Percentiles rank a stretch among this genome's conserved stretches.
Conservation (phyloP, 176 grass and related monocot species). For the Miscanthus lutarioriparius region DNA sequence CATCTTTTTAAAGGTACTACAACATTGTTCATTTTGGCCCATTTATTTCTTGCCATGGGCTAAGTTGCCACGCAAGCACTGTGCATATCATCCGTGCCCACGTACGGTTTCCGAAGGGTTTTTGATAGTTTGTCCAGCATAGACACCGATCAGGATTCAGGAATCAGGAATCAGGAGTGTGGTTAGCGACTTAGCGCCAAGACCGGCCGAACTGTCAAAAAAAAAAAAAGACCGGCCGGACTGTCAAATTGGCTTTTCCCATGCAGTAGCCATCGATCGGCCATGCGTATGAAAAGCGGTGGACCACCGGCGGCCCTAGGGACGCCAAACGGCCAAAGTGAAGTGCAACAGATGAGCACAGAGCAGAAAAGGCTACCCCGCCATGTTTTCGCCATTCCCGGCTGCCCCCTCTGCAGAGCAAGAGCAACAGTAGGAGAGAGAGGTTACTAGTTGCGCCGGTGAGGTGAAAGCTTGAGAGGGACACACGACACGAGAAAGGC, state of each 20-base stretch:
- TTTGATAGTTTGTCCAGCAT: neutral
- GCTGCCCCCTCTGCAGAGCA: neutral
- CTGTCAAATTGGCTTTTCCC: constrained; percentile 7
- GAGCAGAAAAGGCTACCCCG: neutral
- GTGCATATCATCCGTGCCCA: too few relatives aligned
- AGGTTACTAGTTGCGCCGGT: neutral
- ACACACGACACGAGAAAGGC: neutral
- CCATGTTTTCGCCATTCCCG: constrained; percentile 20
- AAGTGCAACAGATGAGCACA: neutral
- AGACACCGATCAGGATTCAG: neutral
- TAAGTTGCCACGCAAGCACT: too few relatives aligned
- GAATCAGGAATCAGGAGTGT: too few relatives aligned
- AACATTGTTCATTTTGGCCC: neutral
- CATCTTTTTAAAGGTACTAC: neutral
- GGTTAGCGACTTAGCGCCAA: neutral
- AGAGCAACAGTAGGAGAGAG: neutral
- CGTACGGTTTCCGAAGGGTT: neutral
- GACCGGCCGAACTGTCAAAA: neutral
- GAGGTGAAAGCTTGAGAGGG: constrained; percentile 29
- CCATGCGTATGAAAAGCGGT: constrained; percentile 1
- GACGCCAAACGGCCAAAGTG: neutral
- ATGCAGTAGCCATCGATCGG: neutral
- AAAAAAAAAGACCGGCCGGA: neutral
- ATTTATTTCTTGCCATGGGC: neutral
- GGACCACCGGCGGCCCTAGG: constrained; percentile 13